These are phyloP conservation scores for Boletus nobilissimus DNA, from an alignment of 1,284 basidiomycete species.

Conservation along the genomic window DNA sequence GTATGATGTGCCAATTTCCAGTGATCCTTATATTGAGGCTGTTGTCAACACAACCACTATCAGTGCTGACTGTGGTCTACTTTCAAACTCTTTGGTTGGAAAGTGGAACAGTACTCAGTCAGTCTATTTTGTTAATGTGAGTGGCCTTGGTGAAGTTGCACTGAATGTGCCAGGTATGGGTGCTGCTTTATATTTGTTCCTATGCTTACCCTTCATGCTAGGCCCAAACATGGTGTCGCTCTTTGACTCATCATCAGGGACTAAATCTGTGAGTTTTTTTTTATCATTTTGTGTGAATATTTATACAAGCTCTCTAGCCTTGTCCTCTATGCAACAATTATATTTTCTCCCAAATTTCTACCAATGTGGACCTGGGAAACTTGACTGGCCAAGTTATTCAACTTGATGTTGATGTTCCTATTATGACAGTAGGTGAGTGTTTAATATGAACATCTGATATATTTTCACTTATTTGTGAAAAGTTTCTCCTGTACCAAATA, in stretches of 20 bases:
- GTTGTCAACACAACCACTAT: slow-evolving; percentile 27
- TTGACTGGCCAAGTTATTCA: background rate
- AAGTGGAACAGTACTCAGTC: background rate
- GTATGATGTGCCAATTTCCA: slow-evolving; percentile 25
- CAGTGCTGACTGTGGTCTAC: slow-evolving; percentile 27
- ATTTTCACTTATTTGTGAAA: background rate
- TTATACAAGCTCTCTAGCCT: background rate
- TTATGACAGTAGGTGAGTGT: background rate
- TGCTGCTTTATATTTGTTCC: background rate
- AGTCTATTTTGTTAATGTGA: slow-evolving; percentile 3
- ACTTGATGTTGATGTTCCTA: background rate
- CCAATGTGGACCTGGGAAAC: slow-evolving; percentile 15
- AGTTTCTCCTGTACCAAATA: background rate
- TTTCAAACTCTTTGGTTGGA: background rate
- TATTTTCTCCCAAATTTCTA: slow-evolving; percentile 2
- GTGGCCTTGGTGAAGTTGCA: slow-evolving; percentile 17
- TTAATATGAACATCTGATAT: background rate
- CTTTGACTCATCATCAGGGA: background rate
- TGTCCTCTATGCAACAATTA: slow-evolving; percentile 7
- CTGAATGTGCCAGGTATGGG: background rate
- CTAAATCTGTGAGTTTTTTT: background rate
- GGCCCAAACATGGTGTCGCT: background rate
- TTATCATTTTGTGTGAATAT: background rate
- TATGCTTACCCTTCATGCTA: background rate
- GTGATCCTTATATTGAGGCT: slow-evolving; percentile 14